Conservation (phyloP, 495 filamentous ascomycete genomes). For the Xeromyces bisporus region DNA sequence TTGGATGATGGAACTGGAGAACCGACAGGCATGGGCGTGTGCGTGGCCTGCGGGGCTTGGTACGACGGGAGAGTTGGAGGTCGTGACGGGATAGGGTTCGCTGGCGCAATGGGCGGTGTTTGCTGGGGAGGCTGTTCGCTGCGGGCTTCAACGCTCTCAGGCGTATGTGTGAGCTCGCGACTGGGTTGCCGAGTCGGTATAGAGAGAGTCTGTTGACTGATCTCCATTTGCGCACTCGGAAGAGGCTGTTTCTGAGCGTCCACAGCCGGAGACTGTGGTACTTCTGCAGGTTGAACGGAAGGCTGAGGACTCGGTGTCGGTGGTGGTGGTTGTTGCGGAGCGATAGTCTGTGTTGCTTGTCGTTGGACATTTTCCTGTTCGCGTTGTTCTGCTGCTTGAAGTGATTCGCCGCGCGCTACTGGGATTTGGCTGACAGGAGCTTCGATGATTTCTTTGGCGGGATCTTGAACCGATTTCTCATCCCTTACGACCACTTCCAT, state of each 20-base stretch:
- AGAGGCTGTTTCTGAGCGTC: background rate
- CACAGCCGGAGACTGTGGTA: slow-evolving; percentile 1
- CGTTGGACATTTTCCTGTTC: background rate
- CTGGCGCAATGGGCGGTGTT: slow-evolving; percentile 6
- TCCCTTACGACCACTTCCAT: slow-evolving; percentile 21
- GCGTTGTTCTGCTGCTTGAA: slow-evolving; percentile 8
- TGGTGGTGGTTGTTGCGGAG: slow-evolving; percentile 3
- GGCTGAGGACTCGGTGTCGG: slow-evolving; percentile 3
- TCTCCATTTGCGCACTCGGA: too few species aligned
- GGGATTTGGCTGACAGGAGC: slow-evolving; percentile 6
- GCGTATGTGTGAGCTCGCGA: slow-evolving; percentile 8
- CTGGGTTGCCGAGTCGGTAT: slow-evolving; percentile 22
- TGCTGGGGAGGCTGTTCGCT: slow-evolving; percentile 10
- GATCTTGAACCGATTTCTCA: slow-evolving; percentile 7
- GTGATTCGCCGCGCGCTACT: slow-evolving; percentile 7
- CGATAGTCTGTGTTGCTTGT: slow-evolving; percentile 3
- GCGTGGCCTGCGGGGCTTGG: slow-evolving; percentile 12
- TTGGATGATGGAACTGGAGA: slow-evolving; percentile 4
- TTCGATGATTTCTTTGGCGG: slow-evolving; percentile 2
- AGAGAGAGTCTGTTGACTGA: too few species aligned
- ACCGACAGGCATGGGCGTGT: slow-evolving; percentile 6
- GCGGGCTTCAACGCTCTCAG: slow-evolving; percentile 6
- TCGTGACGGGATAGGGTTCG: slow-evolving; percentile 2
- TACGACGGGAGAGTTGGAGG: slow-evolving; percentile 6
- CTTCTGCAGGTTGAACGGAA: slow-evolving; percentile 3